Base-by-base conservation (phyloP, 805 yeast genomes). In the Saturnispora mendoncae region DNA sequence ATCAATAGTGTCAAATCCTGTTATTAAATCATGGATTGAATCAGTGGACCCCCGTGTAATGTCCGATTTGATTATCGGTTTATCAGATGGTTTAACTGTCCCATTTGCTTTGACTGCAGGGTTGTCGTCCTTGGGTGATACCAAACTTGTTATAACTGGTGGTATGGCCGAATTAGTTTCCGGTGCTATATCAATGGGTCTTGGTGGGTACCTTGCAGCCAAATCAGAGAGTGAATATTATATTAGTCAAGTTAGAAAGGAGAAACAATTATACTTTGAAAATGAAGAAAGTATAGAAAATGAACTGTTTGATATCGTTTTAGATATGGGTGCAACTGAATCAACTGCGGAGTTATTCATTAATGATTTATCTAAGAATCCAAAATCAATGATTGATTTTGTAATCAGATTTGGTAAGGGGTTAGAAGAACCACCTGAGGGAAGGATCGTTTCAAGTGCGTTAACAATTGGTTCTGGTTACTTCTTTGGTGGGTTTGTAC, bases 101-200 rank as follows among this genome's bases (percentile, higher is more conserved):
- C 98, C 98, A n/a, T 90, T 90, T 69, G 98, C 98, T 2, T 72
- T 92, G 51, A 92, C 97, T 1, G 97, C 98, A 0, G 98, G 97
- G 37, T 71, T 90, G 42, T 82, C 95, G 1, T 80, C 94, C 1
- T 71, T 90, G 40, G 98, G 98, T 40, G 84, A 85, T 60, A 68
- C 95, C 14, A 82, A 76, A 59, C 72, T 90, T 48, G 98, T 90
- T 39, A 87, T 90, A 46, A 87, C 97, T 21, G 98, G 97, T 70
- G 98, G 97, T 19, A 76, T 90, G 73, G 97, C 97, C 8, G 98
- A 90, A 67, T 75, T 90, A 51, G 94, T 90, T 3, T 84, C 95
- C 5, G 98, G 98, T 37, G 94, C 97, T 34, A 88, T 90, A 40
- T 83, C 95, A 23, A 90, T 90, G 98, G 97, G 98, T 7, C 74